Conservation (phyloP, 345 rosid species). For the Linum usitatissimum region DNA sequence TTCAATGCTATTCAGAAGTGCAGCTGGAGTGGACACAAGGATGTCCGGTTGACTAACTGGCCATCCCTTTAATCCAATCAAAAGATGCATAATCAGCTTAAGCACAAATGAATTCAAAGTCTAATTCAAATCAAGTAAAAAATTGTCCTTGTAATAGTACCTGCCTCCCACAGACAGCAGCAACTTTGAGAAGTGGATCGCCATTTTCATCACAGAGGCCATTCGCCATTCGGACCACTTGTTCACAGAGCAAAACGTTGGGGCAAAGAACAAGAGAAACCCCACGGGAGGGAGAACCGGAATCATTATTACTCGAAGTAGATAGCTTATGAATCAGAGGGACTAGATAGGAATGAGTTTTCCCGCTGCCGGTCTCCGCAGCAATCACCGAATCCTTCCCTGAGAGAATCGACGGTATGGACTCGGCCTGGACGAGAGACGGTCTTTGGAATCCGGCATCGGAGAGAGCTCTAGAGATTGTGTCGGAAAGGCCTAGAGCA, state of each 20-base stretch:
- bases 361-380: conserved; percentile 96
- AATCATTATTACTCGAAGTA: conserved; percentile 9
- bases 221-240: conserved; percentile 83
- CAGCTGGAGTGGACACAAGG: conserved; percentile 83
- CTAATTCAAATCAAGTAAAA: not conserved
- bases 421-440: conserved; percentile 70
- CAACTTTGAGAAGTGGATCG: conserved; percentile 48
- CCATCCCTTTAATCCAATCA: conserved; percentile 66
- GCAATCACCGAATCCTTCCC: conserved; percentile 88
- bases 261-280: conserved; percentile 80
- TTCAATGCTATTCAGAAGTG: conserved; percentile 70
- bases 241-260: conserved; percentile 77
- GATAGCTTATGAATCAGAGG: conserved; percentile 59
- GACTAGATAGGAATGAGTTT: conserved; percentile 71
- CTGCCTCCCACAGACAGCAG: conserved; percentile 70
- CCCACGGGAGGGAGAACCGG: conserved; percentile 9
- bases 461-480: conserved; percentile 46
- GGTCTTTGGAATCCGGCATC: conserved; percentile 59
- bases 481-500: conserved; percentile 66
- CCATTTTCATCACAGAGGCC: conserved; percentile 54
- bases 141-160: conserved; percentile 21
- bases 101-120: not conserved
- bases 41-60: conserved; percentile 61
- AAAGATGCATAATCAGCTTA: conserved; percentile 8
- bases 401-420: conserved; percentile 49